Percentiles rank a stretch among this genome's conserved stretches.
Evolutionary conservation across 306 rosid genomes (phyloP).

Genomic region (Alnus rubra): DNA sequence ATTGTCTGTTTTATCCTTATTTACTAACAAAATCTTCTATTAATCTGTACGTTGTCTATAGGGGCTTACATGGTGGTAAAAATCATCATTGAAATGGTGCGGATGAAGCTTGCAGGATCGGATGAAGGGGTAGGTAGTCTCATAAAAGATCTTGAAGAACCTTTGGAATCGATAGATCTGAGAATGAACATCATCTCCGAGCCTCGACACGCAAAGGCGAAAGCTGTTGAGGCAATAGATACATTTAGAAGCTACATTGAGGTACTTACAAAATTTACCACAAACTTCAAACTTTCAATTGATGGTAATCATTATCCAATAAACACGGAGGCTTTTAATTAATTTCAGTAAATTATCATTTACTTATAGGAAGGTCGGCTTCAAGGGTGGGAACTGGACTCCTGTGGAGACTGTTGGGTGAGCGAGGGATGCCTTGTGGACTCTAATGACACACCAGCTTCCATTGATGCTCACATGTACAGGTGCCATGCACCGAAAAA

Average conservation of each 20-base stretch:
- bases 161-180: slow-evolving; percentile 62
- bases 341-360: background rate
- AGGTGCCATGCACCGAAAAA: slow-evolving; percentile 40
- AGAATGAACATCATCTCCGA: slow-evolving; percentile 68
- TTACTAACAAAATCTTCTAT: no score
- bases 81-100: slow-evolving; percentile 81
- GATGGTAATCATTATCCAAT: background rate
- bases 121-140: slow-evolving; percentile 84
- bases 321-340: background rate
- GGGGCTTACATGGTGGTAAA: slow-evolving; percentile 93
- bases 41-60: background rate
- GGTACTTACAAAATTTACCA: slow-evolving; percentile 40
- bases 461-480: slow-evolving; percentile 85
- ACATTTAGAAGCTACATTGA: slow-evolving; percentile 60
- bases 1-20: no score
- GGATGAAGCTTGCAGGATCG: slow-evolving; percentile 78
- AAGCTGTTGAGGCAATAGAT: slow-evolving; percentile 62
- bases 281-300: background rate
- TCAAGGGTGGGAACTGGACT: slow-evolving; percentile 86
- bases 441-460: slow-evolving; percentile 58
- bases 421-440: slow-evolving; percentile 88
- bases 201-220: slow-evolving; percentile 71
- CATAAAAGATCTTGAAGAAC: slow-evolving; percentile 79
- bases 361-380: slow-evolving; percentile 63
- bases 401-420: slow-evolving; percentile 96